Percentiles rank a stretch among this genome's conserved stretches.
phyloP scores from a whole-genome alignment of 768 basidiomycete species.

The Botryobasidium botryosum region DNA sequence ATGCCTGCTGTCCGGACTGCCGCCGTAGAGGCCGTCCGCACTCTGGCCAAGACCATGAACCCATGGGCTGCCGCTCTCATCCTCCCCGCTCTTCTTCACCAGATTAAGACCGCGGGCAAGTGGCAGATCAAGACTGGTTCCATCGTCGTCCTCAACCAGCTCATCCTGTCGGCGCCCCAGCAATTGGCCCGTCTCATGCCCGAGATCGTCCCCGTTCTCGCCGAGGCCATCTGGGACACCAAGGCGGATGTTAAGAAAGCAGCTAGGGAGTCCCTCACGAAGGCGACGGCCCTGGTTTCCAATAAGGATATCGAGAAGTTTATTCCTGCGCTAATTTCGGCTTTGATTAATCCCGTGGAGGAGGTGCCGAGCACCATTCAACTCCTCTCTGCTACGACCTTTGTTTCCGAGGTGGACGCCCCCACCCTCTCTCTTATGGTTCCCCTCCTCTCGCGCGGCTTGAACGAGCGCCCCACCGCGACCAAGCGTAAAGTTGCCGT shows the following conservation, averaged over 20 bases:
- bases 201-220: slow-evolving; percentile 83
- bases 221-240: slow-evolving; percentile 97
- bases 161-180: slow-evolving; percentile 62
- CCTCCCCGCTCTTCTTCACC: slow-evolving; percentile 75
- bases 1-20: slow-evolving; percentile 72
- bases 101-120: slow-evolving; percentile 91
- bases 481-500: slow-evolving; percentile 97
- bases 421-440: slow-evolving; percentile 96
- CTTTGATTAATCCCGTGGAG: slow-evolving; percentile 97
- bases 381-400: slow-evolving; percentile 94
- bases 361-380: slow-evolving; percentile 92
- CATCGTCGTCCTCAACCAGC: slow-evolving; percentile 66
- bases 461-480: slow-evolving; percentile 84
- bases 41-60: slow-evolving; percentile 62
- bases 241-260: slow-evolving; percentile 99
- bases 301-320: slow-evolving; percentile 60
- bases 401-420: slow-evolving; percentile 98
- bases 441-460: slow-evolving; percentile 84
- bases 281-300: slow-evolving; percentile 83
- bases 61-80: slow-evolving; percentile 73
- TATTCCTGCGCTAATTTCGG: slow-evolving; percentile 95
- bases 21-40: slow-evolving; percentile 67
- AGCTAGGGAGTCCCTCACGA: slow-evolving; percentile 84
- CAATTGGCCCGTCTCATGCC: slow-evolving; percentile 85
- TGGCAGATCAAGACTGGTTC: slow-evolving; percentile 94